A percentile compares a stretch with the other conserved stretches of the same genome.
These are phyloP conservation scores for Aspergillus pseudonomiae DNA, from an alignment of 2,329 filamentous ascomycete genomes.

Conservation along the genomic window DNA sequence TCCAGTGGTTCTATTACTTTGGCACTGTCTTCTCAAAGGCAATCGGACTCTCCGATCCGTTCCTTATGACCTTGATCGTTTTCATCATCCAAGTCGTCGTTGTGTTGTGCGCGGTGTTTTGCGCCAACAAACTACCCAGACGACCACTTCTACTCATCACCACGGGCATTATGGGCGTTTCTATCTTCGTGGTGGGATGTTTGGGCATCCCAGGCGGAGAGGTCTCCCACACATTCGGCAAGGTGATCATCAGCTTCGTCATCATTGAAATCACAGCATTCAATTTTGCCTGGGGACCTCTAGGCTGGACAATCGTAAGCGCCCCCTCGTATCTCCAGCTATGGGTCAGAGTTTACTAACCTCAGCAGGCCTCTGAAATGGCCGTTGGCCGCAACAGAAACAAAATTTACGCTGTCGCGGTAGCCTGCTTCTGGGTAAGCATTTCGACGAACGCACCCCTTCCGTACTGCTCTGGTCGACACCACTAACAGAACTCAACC, in stretches of 20 bases:
- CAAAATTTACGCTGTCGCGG: neutral
- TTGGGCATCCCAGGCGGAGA: neutral
- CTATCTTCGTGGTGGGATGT: slow-evolving; percentile 5
- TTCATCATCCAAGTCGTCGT: slow-evolving; percentile 5
- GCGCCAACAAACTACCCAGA: slow-evolving; percentile 3
- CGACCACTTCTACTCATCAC: neutral
- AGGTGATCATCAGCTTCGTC: slow-evolving; percentile 2
- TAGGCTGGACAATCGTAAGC: slow-evolving; percentile 1
- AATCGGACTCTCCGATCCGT: slow-evolving; percentile 1
- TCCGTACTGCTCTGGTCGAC: too few relatives aligned
- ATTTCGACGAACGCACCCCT: too few relatives aligned
- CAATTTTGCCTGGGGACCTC: slow-evolving; percentile 5
- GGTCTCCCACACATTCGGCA: neutral
- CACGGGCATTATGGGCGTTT: slow-evolving; percentile 2
- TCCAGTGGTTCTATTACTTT: slow-evolving; percentile 5
- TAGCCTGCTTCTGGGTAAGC: slow-evolving; percentile 4
- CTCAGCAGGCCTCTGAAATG: neutral
- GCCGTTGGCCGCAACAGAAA: slow-evolving; percentile 5
- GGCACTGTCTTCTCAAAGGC: slow-evolving; percentile 6
- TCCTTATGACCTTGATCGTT: slow-evolving; percentile 3
- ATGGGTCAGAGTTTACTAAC: neutral
- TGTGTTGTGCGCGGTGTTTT: neutral
- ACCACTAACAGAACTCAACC: neutral
- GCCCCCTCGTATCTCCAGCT: neutral
- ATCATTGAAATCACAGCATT: slow-evolving; percentile 6